Evolutionary conservation across 176 grass and related monocot genomes (phyloP), one percentile per base, ranked within the genome.

Genomic region (Alopecurus myosuroides): DNA sequence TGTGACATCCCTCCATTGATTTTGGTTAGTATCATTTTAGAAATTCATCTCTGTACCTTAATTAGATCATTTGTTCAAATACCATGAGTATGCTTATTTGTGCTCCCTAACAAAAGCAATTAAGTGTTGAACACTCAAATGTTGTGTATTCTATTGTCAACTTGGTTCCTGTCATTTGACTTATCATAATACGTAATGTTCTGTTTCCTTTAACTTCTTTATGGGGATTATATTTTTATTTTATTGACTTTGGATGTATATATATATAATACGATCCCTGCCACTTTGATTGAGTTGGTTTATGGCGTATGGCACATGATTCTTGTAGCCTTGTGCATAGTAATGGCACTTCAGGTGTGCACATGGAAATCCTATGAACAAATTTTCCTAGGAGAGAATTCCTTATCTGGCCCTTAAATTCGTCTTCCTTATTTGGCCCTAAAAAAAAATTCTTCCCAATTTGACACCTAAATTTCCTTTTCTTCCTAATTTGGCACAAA

Each of bases 351-450:
- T 40, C 30, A 39, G 45, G 58, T n/a, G 44, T 84, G 22, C n/a
- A 85, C 71, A 30, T 40, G 58, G 22, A 83, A 73, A 74, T 74
- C 18, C 45, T 19, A 75, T 49, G 29, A 20, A 33, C 81, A 77
- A 53, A 67, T 67, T 61, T 77, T 77, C 2, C 30, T n/a, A n/a
- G n/a, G n/a, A n/a, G n/a, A n/a, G n/a, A n/a, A n/a, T n/a, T n/a
- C n/a, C n/a, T n/a, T n/a, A n/a, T n/a, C n/a, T n/a, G n/a, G n/a
- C n/a, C n/a, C n/a, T n/a, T n/a, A n/a, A n/a, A n/a, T n/a, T n/a
- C n/a, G n/a, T n/a, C n/a, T n/a, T n/a, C n/a, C n/a, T n/a, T n/a
- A n/a, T n/a, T n/a, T n/a, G n/a, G n/a, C n/a, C n/a, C n/a, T n/a
- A n/a, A n/a, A n/a, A n/a, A n/a, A n/a, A n/a, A n/a, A n/a, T n/a